Evolutionary conservation across 305 asterid genomes (phyloP), one percentile per base, ranked within the genome.

Genomic region (Coffea humblotiana): DNA sequence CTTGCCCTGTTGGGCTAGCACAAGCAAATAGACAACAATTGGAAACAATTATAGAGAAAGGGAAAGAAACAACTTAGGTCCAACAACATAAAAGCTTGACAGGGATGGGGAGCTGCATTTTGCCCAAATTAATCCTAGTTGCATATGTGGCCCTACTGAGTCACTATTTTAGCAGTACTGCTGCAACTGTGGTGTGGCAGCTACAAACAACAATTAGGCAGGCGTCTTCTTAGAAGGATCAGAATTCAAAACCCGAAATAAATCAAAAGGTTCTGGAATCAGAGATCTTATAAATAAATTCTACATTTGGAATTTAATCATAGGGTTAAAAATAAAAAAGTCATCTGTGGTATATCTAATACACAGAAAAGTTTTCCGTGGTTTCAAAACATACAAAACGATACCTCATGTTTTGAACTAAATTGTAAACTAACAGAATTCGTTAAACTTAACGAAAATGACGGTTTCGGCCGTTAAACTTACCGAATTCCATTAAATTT

Each of bases 91-190:
- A 16, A 37, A 16, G 45, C 21, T 68, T 68, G 72, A 68, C 23
- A 68, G 16, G 21, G 72, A 68, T 15, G 72, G 72, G 72, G 72
- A 37, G 45, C 72, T 68, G 72, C 49, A 68, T 68, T 23, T 35
- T 68, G 49, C 72, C 18, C 72, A 68, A 68, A 68, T 16, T 9
- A 12, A 9, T 1, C 12, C 15, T 16, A 68, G 23, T 8, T 61
- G 66, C n/a, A 2, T 8, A n/a, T 8, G 1, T 8, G 3, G 27
- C 66, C 37, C 47, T 61, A 23, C 16, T 8, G 32, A 29, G 45
- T 65, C 71, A 65, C 40, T 25, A 64, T 29, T 23, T 3, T 23
- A n/a, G 32, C 2, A 25, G 37, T 27, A 27, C 16, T 64, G 25
- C 5, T 64, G 12, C 37, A n/a, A 0, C 18, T 25, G 69, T 27